Evolutionary conservation across 1,284 basidiomycete genomes (phyloP), one percentile per base, ranked within the genome.

Genomic region (Pyrrhoderma lamaoense): DNA sequence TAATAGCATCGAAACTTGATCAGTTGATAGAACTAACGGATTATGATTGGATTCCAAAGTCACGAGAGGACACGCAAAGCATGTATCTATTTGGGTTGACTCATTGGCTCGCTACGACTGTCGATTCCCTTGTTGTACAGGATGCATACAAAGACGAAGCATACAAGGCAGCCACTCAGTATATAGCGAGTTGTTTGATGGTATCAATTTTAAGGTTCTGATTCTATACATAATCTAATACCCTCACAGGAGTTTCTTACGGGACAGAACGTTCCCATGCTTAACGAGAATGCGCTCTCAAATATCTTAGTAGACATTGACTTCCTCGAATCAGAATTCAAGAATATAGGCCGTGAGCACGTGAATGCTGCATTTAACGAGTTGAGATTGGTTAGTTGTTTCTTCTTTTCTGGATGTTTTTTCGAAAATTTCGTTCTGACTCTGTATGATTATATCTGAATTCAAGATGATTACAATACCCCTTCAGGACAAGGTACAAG

Each of bases 101-200:
- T 62, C 93, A 93, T 61, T 99, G 95, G 89, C 74, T 99, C 42
- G 92, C 88, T 37, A 96, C 94, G 1, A 91, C 97, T 58, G 93
- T 99, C 58, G 95, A 98, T 65, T 89, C 89, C 25, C 84, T 98
- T 16, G 76, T 89, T 46, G 85, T 96, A 62, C 83, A 90, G 55
- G 84, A 91, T 52, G 69, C 72, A 4, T 87, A 93, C 67, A 95
- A 95, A 68, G 85, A 89, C 45, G 82, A 88, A 56, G 89, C 91
- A 11, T 99, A 96, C 66, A 77, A 79, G 58, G 86, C 82, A 36
- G 93, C 95, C 11, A 76, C 95, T 37, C 71, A 76, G 31, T 90
- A 95, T 62, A 90, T 98, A 51, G 86, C 92, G 0, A 79, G 85
- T 50, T 88, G 85, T 58, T 71, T 99, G 34, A 87, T 94, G 81